These are phyloP conservation scores for Gossypium trilobum DNA, from an alignment of 441 rosid genomes.

Conservation along the genomic window DNA sequence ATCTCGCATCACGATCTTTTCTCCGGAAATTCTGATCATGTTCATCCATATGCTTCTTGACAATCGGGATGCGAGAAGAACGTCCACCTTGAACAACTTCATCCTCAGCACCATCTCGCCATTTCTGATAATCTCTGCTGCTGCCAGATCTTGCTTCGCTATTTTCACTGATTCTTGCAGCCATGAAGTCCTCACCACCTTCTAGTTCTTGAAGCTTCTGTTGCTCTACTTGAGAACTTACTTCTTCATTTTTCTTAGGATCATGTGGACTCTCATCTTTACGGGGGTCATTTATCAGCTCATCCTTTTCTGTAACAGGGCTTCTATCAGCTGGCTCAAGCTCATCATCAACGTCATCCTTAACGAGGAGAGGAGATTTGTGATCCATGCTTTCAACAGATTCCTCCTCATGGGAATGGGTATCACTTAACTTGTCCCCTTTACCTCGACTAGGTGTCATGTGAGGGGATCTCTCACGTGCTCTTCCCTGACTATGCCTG, in stretches of 20 bases:
- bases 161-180: conserved; percentile 83
- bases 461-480: conserved; percentile 38
- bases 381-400: conserved; percentile 55
- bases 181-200: conserved; percentile 61
- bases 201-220: conserved; percentile 43
- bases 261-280: conserved; percentile 27
- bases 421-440: conserved; percentile 30
- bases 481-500: conserved; percentile 34
- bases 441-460: conserved; percentile 38
- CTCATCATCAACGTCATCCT: conserved; percentile 38
- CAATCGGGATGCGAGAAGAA: conserved; percentile 32
- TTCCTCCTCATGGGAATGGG: conserved; percentile 40
- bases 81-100: conserved; percentile 65
- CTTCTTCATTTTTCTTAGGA: conserved; percentile 30
- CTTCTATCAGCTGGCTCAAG: conserved; percentile 30
- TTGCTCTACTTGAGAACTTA: conserved; percentile 35
- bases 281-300: conserved; percentile 21
- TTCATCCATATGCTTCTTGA: conserved; percentile 45
- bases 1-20: conserved; percentile 53
- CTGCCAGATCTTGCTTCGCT: conserved; percentile 85
- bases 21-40: conserved; percentile 43
- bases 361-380: conserved; percentile 38
- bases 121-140: conserved; percentile 65
- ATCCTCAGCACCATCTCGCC: conserved; percentile 62
- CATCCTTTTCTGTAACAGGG: conserved; percentile 47